Evolutionary conservation across 352 stramenopile species (phyloP), one percentile per base, ranked within the genome.

Genomic region (Stephanocyclus meneghinianus): DNA sequence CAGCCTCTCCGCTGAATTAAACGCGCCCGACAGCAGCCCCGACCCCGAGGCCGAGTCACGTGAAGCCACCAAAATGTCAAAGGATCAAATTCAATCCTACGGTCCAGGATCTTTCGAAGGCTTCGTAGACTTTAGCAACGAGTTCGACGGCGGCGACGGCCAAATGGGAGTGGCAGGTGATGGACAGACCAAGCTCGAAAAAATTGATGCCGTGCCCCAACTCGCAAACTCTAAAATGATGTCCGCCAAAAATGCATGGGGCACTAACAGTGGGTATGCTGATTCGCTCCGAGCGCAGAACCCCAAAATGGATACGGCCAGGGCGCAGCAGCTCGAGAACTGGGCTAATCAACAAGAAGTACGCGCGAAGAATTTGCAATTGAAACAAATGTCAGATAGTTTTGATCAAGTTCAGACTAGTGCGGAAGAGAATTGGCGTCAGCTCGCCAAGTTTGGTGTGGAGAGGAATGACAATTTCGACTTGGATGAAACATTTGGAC

Each of bases 291-390:
- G 69, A 16, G 37, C 64, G 18, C 61, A 75, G 59, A 68, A 88
- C 40, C 59, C 68, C 0, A 80, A 81, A 51, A 76, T 91, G 45
- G 88, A 93, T 63, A 86, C 73, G 15, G 51, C 81, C 2, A 60
- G 86, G 18, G 88, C 88, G 4, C 88, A 93, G 53, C 86, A 91
- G 56, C 51, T 93, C 21, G 88, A 93, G 74, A 93, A 93, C 72
- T 93, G 88, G 88, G 65, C 83, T 18, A 93, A 93, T 76, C 88
- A 93, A 67, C 84, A 90, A 70, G 84, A 93, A 80, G 74, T 93
- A n/a, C 48, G 76, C 10, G 63, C 63, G 1, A 83, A 79, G 53
- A 81, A 74, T 45, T 77, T 83, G 18, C 18, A 78, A 32, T 64
- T 89, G 32, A 83, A 83, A 37, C 76, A 76, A 53, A 85, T 90